These are phyloP conservation scores for Sistotremastrum suecicum DNA, from an alignment of 768 basidiomycete species.

Conservation along the genomic window DNA sequence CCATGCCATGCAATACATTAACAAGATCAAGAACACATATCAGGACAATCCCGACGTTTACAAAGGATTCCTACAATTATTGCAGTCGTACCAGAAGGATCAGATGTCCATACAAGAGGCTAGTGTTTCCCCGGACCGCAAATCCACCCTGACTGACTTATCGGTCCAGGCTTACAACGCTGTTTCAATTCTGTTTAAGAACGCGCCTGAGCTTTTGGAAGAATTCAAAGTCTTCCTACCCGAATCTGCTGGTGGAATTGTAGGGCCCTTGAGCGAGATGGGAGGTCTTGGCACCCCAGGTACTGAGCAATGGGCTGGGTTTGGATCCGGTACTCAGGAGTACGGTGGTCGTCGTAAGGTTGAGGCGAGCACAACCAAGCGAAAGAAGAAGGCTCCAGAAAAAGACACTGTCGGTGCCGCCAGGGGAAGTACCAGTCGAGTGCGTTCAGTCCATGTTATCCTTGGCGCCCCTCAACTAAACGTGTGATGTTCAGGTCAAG, in stretches of 20 bases:
- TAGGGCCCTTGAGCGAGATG: neutral
- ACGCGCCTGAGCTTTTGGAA: conserved; percentile 61
- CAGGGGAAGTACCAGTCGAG: too few species aligned
- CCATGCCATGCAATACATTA: conserved; percentile 93
- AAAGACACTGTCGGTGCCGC: too few species aligned
- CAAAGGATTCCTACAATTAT: conserved; percentile 78
- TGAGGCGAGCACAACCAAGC: too few species aligned
- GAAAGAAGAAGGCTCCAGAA: too few species aligned
- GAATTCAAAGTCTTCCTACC: conserved; percentile 79
- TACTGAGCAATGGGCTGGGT: too few species aligned
- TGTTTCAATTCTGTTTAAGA: conserved; percentile 69
- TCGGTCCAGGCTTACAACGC: conserved; percentile 69
- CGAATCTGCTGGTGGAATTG: conserved; percentile 25
- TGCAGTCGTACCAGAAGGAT: conserved; percentile 81
- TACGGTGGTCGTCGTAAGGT: too few species aligned
- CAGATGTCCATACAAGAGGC: conserved; percentile 37
- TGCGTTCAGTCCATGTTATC: too few species aligned
- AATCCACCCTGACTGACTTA: conserved; percentile 16
- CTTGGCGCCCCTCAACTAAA: too few species aligned
- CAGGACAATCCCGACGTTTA: conserved; percentile 83
- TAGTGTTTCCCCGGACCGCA: conserved; percentile 52
- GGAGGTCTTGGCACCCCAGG: neutral
- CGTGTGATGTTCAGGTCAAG: too few species aligned
- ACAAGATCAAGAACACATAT: conserved; percentile 94
- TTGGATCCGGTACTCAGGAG: too few species aligned